Conservation (phyloP, 2,329 filamentous ascomycete species). For the Clarireedia paspali region DNA sequence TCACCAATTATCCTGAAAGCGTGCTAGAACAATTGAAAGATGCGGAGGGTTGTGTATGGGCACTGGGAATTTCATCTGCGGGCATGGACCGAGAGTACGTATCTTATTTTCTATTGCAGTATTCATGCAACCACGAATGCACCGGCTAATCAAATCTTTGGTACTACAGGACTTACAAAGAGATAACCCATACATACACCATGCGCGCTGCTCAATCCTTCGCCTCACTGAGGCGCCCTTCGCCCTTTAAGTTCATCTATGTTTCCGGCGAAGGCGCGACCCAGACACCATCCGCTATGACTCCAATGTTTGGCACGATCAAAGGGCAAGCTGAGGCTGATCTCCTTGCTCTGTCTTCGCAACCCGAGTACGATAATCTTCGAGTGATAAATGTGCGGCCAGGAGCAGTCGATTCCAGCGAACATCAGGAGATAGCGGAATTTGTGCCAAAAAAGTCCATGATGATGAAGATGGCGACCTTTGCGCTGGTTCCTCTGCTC, state of each 20-base stretch:
- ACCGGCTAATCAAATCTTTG: background rate
- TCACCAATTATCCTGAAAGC: conserved; percentile 47
- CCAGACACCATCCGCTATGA: conserved; percentile 45
- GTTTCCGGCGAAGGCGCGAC: conserved; percentile 54
- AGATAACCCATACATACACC: conserved; percentile 61
- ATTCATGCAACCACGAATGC: background rate
- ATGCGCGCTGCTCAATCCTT: conserved; percentile 57
- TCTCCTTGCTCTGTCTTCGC: conserved; percentile 44
- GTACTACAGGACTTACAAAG: conserved; percentile 47
- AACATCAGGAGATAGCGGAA: conserved; percentile 34
- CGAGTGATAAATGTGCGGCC: conserved; percentile 51
- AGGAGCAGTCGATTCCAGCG: conserved; percentile 45
- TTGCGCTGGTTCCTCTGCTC: conserved; percentile 19
- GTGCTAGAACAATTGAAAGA: conserved; percentile 54
- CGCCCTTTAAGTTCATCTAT: conserved; percentile 62
- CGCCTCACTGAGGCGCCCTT: conserved; percentile 34
- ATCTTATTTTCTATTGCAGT: background rate
- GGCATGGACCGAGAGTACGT: conserved; percentile 51
- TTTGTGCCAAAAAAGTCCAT: conserved; percentile 27
- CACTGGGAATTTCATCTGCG: conserved; percentile 56
- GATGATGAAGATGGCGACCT: conserved; percentile 18
- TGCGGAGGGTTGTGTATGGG: conserved; percentile 66
- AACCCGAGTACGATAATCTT: conserved; percentile 37
- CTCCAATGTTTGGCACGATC: conserved; percentile 50
- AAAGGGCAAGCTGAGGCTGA: conserved; percentile 60